Evolutionary conservation across 2,329 filamentous ascomycete genomes (phyloP).

Genomic region (Colletotrichum sp.): DNA sequence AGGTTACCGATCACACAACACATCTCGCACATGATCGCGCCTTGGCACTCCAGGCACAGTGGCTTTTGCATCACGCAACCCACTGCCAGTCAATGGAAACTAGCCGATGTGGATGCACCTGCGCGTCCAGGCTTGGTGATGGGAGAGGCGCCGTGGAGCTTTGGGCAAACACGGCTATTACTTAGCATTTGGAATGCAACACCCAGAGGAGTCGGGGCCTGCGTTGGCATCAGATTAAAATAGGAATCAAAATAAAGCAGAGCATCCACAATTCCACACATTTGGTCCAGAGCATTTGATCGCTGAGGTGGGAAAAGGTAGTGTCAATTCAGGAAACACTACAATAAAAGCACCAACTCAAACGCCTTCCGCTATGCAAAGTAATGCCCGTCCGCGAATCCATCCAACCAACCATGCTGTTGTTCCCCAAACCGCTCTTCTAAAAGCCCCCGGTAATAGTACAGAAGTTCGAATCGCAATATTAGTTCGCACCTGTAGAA

Average conservation of each 20-base stretch:
- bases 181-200: background rate
- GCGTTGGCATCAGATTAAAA: background rate
- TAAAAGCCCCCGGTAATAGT: background rate
- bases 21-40: background rate
- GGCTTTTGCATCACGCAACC: background rate
- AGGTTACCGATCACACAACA: background rate
- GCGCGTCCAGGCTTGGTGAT: background rate
- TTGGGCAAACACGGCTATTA: background rate
- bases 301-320: background rate
- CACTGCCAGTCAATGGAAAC: background rate
- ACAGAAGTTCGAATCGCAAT: slow-evolving; percentile 5
- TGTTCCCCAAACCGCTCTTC: background rate
- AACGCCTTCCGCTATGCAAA: slow-evolving; percentile 22
- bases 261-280: background rate
- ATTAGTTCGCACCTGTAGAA: slow-evolving; percentile 13
- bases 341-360: background rate
- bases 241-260: background rate
- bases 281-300: too few species aligned
- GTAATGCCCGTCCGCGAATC: background rate
- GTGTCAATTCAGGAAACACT: background rate
- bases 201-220: background rate
- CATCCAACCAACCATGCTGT: background rate
- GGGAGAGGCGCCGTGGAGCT: background rate
- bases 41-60: background rate
- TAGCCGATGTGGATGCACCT: background rate